Conservation (phyloP, 805 yeast genomes). For the Starmerella floris region DNA sequence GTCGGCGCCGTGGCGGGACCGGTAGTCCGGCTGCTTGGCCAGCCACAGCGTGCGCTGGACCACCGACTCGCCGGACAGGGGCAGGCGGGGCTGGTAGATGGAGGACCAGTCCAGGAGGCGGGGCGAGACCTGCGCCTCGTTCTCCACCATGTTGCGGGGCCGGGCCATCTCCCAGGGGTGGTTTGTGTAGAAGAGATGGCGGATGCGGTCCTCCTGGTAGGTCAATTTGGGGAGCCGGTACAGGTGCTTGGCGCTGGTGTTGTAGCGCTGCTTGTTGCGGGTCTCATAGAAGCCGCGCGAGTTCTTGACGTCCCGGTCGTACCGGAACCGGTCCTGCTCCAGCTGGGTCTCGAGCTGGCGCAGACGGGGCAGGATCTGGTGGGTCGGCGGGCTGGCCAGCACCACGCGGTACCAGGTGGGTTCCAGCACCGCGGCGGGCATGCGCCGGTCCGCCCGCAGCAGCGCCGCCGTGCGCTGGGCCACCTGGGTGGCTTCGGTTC, state of each 20-base stretch:
- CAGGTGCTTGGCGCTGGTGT: constrained; percentile 29
- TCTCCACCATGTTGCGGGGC: constrained; percentile 73
- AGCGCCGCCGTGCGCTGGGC: constrained; percentile 71
- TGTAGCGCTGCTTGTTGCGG: constrained; percentile 29
- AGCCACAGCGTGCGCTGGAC: constrained; percentile 60
- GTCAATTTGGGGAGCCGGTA: constrained; percentile 41
- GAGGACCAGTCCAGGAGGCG: constrained; percentile 54
- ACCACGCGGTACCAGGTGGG: constrained; percentile 90
- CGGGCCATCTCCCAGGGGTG: constrained; percentile 98
- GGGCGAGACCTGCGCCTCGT: constrained; percentile 25
- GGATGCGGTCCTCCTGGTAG: constrained; percentile 65
- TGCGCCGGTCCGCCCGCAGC: constrained; percentile 42
- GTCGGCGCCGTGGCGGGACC: constrained; percentile 19
- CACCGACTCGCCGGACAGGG: constrained; percentile 80
- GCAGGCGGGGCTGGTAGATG: constrained; percentile 57
- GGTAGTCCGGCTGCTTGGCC: constrained; percentile 28
- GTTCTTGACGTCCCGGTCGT: constrained; percentile 5
- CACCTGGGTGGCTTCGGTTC: constrained; percentile 60
- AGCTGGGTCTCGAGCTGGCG: constrained; percentile 21
- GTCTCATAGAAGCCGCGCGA: constrained; percentile 33
- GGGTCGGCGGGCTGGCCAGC: constrained; percentile 66
- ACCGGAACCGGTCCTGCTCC: constrained; percentile 15
- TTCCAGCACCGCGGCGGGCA: constrained; percentile 36
- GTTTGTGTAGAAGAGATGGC: constrained; percentile 72
- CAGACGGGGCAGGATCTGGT: constrained; percentile 40